Base-by-base conservation (phyloP, 495 filamentous ascomycete species). In the Neurospora intermedia region DNA sequence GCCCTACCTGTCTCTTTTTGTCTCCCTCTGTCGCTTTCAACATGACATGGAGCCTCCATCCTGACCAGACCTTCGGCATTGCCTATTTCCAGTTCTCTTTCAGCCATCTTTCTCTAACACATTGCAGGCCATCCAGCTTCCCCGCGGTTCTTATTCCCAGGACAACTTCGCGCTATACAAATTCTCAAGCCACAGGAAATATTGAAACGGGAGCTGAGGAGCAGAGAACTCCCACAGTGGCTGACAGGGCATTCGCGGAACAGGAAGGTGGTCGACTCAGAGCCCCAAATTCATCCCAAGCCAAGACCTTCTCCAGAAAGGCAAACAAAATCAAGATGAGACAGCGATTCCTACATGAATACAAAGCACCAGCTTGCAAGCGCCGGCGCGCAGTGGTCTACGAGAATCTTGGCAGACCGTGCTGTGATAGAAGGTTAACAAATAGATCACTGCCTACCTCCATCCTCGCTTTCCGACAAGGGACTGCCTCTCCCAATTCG, bases 221-320 rank as follows among this genome's bases (percentile, higher is more conserved):
- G 27, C 54, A 66, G 27, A 66, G 54, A 35, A 66, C 54, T 35
- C 15, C 54, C 54, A 66, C 54, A 66, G 54, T 35, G 13, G 27
- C 15, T 66, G 23, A 1, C 54, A 31, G 23, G 54, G 54, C 15
- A 16, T 62, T 62, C 23, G 23, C 23, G 13, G 54, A 62, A 66
- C 15, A 31, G 54, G 54, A 66, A 66, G 54, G 54, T 15, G 27
- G 54, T 18, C 15, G 27, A 66, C 27, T 35, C 23, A 35, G 27
- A 66, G 54, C 54, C 15, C 54, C 54, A 40, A 40, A 48, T 6
- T 43, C 15, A 62, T 16, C 59, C 59, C 62, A 74, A 69, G 72
- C 70, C 69, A 70, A 59, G 69, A 74, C 73, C 72, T 73, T 69
- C 75, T 70, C 73, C 23, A 76, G 54, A 27, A 66, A 13, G 54